phyloP scores from a whole-genome alignment of 306 rosid genomes.

The Cucurbita maxima region DNA sequence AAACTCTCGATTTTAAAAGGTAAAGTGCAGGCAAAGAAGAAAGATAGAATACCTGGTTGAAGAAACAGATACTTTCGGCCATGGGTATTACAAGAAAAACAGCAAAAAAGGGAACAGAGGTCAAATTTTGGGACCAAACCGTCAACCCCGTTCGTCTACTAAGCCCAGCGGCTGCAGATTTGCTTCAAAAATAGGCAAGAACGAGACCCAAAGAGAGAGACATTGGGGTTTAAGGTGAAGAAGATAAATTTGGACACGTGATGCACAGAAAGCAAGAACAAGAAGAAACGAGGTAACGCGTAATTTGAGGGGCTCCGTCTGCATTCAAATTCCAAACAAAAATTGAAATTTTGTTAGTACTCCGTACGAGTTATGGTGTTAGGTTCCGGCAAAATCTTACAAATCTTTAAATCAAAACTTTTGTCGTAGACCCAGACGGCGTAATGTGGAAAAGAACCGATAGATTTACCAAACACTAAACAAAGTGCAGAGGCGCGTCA shows the following conservation, averaged over 20 bases:
- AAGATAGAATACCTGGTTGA: slow-evolving; percentile 45
- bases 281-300: background rate
- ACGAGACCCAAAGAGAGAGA: background rate
- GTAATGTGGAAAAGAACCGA: background rate
- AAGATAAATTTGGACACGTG: background rate
- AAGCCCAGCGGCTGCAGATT: background rate
- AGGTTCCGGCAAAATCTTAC: background rate
- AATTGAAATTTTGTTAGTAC: background rate
- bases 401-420: background rate
- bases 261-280: background rate
- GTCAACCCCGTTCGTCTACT: background rate
- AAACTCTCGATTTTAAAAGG: slow-evolving; percentile 5
- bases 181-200: background rate
- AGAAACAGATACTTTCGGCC: slow-evolving; percentile 51
- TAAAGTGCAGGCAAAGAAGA: background rate
- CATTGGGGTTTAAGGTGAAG: background rate
- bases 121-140: slow-evolving; percentile 2
- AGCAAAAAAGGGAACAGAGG: slow-evolving; percentile 1
- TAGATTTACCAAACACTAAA: background rate
- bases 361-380: background rate
- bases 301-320: background rate
- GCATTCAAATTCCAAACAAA: background rate
- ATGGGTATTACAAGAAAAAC: slow-evolving; percentile 19
- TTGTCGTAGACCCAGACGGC: slow-evolving; percentile 2
- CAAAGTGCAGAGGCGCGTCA: background rate